Conservation (phyloP, 495 filamentous ascomycete genomes). For the Hypoxylon crocopeplum region DNA sequence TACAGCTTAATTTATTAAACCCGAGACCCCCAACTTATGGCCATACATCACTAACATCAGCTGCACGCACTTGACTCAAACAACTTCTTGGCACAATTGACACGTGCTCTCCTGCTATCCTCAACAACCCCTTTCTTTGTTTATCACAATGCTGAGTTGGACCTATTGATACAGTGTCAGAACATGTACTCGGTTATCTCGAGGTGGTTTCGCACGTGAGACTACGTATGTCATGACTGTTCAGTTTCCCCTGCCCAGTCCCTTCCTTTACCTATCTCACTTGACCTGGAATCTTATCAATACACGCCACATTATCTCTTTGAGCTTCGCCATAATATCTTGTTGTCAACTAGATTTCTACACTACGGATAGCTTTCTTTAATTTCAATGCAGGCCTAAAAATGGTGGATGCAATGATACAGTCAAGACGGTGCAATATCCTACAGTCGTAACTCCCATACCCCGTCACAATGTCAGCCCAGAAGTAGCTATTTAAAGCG, state of each 20-base stretch:
- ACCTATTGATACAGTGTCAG: not conserved
- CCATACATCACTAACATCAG: conserved; percentile 15
- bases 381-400: too few species aligned
- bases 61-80: conserved; percentile 23
- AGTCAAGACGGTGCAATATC: too few species aligned
- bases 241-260: not conserved
- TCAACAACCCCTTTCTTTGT: conserved; percentile 16
- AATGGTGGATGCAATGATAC: too few species aligned
- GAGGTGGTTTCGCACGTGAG: not conserved
- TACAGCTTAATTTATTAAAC: conserved; percentile 22
- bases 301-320: not conserved
- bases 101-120: conserved; percentile 30
- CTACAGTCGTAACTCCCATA: too few species aligned
- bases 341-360: not conserved
- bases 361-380: too few species aligned
- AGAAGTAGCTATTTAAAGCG: too few species aligned
- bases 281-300: not conserved
- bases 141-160: not conserved
- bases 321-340: too few species aligned
- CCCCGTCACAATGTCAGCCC: too few species aligned
- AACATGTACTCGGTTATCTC: not conserved
- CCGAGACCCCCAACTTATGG: not conserved
- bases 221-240: not conserved
- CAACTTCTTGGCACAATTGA: conserved; percentile 14
- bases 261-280: not conserved